Percentiles rank a stretch among this genome's conserved stretches.
Conservation (phyloP, 129 eudicot genomes). For the Smallanthus sonchifolius region DNA sequence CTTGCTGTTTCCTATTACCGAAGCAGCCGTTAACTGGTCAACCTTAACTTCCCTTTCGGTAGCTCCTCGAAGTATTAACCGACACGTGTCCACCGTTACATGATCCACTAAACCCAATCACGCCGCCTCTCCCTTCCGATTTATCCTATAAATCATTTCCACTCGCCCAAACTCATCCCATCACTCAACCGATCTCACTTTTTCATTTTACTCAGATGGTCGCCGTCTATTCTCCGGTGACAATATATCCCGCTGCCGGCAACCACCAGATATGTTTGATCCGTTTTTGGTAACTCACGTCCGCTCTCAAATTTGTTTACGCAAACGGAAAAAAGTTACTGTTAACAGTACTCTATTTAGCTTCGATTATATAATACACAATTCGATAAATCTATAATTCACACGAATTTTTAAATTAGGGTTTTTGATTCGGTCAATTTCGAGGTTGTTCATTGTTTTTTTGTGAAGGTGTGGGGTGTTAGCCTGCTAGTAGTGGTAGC, state of each 20-base stretch:
- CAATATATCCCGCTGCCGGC: background rate
- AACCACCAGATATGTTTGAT: slow-evolving; percentile 38
- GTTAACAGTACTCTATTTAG: background rate
- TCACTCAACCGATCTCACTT: slow-evolving; percentile 5
- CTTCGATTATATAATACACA: background rate
- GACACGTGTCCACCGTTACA: slow-evolving; percentile 40
- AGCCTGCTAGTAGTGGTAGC: background rate
- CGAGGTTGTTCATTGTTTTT: background rate
- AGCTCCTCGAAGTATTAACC: slow-evolving; percentile 22
- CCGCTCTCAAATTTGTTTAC: slow-evolving; percentile 40
- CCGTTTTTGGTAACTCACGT: slow-evolving; percentile 43
- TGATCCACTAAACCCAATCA: slow-evolving; percentile 31
- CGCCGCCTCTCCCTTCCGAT: background rate
- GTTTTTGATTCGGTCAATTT: background rate
- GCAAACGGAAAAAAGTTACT: slow-evolving; percentile 38
- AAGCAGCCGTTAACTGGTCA: slow-evolving; percentile 30
- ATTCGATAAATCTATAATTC: background rate
- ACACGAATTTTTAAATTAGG: slow-evolving; percentile 18
- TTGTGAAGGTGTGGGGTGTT: background rate
- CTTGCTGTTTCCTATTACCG: slow-evolving; percentile 4
- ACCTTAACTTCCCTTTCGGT: background rate
- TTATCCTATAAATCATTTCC: slow-evolving; percentile 1
- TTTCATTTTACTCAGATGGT: slow-evolving; percentile 19
- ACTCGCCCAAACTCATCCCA: background rate
- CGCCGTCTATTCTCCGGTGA: slow-evolving; percentile 26